Base-by-base conservation (phyloP, 768 basidiomycete species). In the Ramaria sp. region DNA sequence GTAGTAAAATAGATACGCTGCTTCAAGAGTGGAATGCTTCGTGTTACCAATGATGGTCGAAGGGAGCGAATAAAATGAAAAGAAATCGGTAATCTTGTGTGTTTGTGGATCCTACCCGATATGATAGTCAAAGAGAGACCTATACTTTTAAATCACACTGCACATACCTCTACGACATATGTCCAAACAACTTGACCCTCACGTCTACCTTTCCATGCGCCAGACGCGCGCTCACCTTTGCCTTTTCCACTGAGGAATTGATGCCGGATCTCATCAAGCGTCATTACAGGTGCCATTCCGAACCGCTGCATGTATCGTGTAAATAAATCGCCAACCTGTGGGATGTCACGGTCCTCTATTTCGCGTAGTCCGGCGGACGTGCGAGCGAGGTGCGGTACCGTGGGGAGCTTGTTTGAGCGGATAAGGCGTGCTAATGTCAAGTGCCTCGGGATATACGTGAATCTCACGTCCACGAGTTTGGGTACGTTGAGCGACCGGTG, bases 31-130 rank as follows among this genome's bases (percentile, higher is more conserved):
- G 19, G 78, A 75, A 66, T 92, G 72, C 61, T 84, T 88, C n/a
- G 75, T 60, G 62, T 81, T 82, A 53, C 81, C 78, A 67, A 98
- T 91, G 59, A 98, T 83, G 1, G 91, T 88, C 4, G 95, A 98
- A 0, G 96, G 95, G 22, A 99, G 81, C 13, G 89, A 89, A 69
- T 96, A 99, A 75, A 98, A 95, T 9, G 95, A 94, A 71, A 97
- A 86, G 66, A 94, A 88, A 71, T 99, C 96, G 1, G 95, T 97
- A 63, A 99, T 85, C 60, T 78, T 78, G 59, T 86, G 81, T 2
- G 87, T 86, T 58, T 79, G 70, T 1, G 89, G 87, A 69, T 97
- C 80, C 94, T 98, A 60, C 22, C 39, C 20, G 49, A 13, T n/a
- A n/a, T 22, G 34, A 31, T 57, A 31, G 47, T 27, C 22, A n/a